Evolutionary conservation across 2,329 filamentous ascomycete genomes (phyloP), one percentile per base, ranked within the genome.

Genomic region (Scedosporium minutisporum): DNA sequence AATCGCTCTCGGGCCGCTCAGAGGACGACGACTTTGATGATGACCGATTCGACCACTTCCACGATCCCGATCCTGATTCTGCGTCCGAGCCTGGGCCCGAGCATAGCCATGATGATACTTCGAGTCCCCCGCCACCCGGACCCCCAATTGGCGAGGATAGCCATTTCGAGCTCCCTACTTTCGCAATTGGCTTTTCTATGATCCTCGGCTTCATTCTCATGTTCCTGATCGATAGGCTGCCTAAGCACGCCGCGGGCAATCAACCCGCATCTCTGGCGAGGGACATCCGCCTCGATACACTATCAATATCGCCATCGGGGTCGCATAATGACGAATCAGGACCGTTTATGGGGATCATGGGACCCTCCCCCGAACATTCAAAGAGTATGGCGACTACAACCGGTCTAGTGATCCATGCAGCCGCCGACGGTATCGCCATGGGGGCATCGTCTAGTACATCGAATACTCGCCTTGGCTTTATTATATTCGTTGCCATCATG

Each of bases 401-500:
- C 0, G 95, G 95, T 0, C 80, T 99, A n/a, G 90, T 97, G 4
- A 97, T 99, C 63, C 95, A 99, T 73, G 91, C 95, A 0, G 90
- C 90, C 2, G 93, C 95, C 2, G 95, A 99, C 70, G 95, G 95
- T 16, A 96, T 99, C 65, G 95, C 95, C 2, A 87, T 99, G 76
- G 95, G 95, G 23, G 95, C 95, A 25, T 96, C 93, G 0, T 90
- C 89, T 3, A 88, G 90, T 3, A 84, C 87, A 3, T 80, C 85
- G 2, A 87, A 91, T 68, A 85, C 85, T 65, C 88, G 88, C 63
- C 78, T 99, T 10, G 91, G 90, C 42, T 86, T 97, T 64, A 90
- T 99, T 68, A 91, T 99, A 46, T 99, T 99, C 73, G 76, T 96
- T 48, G 95, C 95, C 10, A 95, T 99, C 68, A 96, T 99, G 90